Evolutionary conservation across 1,139 yeast genomes (phyloP).

Genomic region (Lodderomyces orthopsilosis): DNA sequence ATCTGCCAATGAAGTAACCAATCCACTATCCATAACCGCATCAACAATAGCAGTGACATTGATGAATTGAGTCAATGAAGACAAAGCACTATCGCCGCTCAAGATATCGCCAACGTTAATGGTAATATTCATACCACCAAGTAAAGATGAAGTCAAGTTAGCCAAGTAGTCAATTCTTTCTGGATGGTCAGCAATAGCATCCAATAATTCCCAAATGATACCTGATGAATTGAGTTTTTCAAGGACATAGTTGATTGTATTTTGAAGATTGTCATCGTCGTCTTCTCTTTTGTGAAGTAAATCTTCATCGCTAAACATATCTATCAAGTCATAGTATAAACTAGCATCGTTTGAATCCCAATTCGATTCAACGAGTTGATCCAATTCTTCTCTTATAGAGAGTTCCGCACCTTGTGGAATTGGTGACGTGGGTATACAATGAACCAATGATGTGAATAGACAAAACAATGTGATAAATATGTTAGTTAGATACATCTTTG

Average conservation of each 20-base stretch:
- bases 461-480: constrained; percentile 7
- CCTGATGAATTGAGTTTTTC: constrained; percentile 35
- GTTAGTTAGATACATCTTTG: constrained; percentile 5
- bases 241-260: constrained; percentile 23
- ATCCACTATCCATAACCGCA: constrained; percentile 33
- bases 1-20: constrained; percentile 31
- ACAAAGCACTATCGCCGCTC: constrained; percentile 2
- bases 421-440: constrained; percentile 18
- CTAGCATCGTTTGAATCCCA: constrained; percentile 16
- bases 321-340: constrained; percentile 12
- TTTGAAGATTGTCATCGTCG: constrained; percentile 17
- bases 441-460: constrained; percentile 8
- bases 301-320: constrained; percentile 8
- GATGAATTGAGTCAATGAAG: constrained; percentile 11
- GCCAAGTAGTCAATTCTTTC: constrained; percentile 27
- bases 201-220: constrained; percentile 34
- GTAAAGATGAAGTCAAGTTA: constrained; percentile 27
- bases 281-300: constrained; percentile 7
- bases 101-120: constrained; percentile 7
- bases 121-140: constrained; percentile 13
- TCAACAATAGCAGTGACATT: constrained; percentile 26
- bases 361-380: constrained; percentile 13
- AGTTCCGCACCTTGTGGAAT: constrained; percentile 20
- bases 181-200: constrained; percentile 34
- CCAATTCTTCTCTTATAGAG: constrained; percentile 16